A percentile compares a stretch with the other conserved stretches of the same genome.
phyloP scores from a whole-genome alignment of 129 eudicot species.

The Oenanthe sinensis region DNA sequence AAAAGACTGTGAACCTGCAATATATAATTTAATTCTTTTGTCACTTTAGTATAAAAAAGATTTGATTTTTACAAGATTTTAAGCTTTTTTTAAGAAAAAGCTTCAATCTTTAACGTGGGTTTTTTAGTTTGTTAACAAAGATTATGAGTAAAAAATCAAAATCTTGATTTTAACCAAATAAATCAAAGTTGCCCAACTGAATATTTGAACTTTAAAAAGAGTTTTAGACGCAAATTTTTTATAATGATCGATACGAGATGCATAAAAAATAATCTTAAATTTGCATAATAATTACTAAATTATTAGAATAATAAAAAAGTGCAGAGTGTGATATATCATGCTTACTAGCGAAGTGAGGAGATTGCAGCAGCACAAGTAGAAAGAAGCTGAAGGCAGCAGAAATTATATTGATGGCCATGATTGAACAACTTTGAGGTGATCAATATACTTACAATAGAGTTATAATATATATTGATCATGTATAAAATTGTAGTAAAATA shows the following conservation, averaged over 20 bases:
- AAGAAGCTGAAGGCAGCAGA: background rate
- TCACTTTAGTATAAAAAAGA: background rate
- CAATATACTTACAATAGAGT: background rate
- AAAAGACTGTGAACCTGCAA: constrained; percentile 61
- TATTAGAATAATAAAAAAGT: background rate
- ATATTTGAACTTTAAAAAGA: background rate
- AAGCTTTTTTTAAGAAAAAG: background rate
- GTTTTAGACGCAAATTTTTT: no score
- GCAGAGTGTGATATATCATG: background rate
- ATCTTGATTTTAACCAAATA: background rate
- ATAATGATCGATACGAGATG: no score
- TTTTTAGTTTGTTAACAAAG: background rate
- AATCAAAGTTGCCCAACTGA: background rate
- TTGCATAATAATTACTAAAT: background rate
- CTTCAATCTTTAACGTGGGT: background rate
- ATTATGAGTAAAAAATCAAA: background rate
- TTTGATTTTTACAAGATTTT: background rate
- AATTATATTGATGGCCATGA: background rate
- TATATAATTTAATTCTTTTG: background rate
- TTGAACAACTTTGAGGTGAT: background rate
- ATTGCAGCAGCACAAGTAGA: background rate
- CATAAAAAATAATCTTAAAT: background rate
- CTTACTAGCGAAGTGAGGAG: constrained; percentile 6
- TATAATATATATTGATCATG: background rate
- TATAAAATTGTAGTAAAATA: background rate